These are phyloP conservation scores for Leccinellum rugosiceps DNA, from an alignment of 768 basidiomycete species.

Conservation along the genomic window DNA sequence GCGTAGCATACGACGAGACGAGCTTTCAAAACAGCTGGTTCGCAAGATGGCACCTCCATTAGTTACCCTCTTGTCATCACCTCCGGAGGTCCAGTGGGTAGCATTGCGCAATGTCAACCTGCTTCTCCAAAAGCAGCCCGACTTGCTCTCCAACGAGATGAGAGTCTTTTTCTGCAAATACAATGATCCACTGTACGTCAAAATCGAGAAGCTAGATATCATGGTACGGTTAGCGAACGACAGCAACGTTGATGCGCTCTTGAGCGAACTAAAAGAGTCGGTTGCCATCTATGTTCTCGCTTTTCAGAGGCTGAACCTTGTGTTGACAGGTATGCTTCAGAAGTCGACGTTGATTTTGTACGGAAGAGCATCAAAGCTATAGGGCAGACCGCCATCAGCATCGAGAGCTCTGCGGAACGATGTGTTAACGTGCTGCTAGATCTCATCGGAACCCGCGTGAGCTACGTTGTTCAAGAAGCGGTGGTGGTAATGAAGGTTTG, in stretches of 20 bases:
- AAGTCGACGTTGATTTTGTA: slow-evolving; percentile 98
- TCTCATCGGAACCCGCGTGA: slow-evolving; percentile 88
- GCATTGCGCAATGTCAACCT: slow-evolving; percentile 96
- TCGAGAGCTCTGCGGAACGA: slow-evolving; percentile 87
- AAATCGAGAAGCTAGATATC: slow-evolving; percentile 97
- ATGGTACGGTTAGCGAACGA: slow-evolving; percentile 94
- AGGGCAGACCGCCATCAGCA: slow-evolving; percentile 94
- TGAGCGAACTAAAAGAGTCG: slow-evolving; percentile 95
- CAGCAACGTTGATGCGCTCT: slow-evolving; percentile 87
- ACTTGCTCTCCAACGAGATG: slow-evolving; percentile 93
- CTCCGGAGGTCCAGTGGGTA: slow-evolving; percentile 98
- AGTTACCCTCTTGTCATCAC: slow-evolving; percentile 93
- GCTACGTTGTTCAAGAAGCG: slow-evolving; percentile 97
- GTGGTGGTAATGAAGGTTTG: slow-evolving; percentile 97
- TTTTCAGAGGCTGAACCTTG: slow-evolving; percentile 2
- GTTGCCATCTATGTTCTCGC: slow-evolving; percentile 26
- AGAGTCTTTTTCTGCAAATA: slow-evolving; percentile 99
- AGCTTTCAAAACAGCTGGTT: slow-evolving; percentile 78
- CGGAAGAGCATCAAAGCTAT: slow-evolving; percentile 93
- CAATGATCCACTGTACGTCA: slow-evolving; percentile 98
- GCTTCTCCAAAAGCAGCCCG: slow-evolving; percentile 88
- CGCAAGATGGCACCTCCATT: slow-evolving; percentile 97
- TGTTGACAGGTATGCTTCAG: slow-evolving; percentile 78
- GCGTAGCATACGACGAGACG: slow-evolving; percentile 75
- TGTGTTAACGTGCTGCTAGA: slow-evolving; percentile 94